These are phyloP conservation scores for Galeopsis tetrahit DNA, from an alignment of 257 asterid species.

Conservation along the genomic window DNA sequence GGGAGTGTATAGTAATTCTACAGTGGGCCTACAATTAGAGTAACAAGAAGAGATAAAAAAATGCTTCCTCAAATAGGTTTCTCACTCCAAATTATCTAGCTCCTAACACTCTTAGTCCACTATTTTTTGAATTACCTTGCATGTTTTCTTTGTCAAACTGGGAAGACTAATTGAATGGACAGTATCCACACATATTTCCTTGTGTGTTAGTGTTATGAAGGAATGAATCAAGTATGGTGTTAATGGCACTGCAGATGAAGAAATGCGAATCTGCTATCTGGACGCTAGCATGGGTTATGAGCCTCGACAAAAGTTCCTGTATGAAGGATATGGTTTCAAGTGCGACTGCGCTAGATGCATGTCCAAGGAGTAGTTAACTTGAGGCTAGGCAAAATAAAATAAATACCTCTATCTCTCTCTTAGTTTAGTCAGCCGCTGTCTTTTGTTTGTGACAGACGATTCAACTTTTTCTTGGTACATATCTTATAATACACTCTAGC, in stretches of 20 bases:
- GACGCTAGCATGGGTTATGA: conserved; percentile 83
- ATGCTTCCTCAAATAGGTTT: neutral
- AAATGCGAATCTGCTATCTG: conserved; percentile 78
- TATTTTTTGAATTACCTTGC: neutral
- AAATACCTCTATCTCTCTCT: neutral
- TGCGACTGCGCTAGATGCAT: conserved; percentile 80
- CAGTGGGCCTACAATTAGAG: conserved; percentile 8
- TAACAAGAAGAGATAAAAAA: neutral
- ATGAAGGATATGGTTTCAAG: conserved; percentile 72
- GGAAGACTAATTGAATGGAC: neutral
- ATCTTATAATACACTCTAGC: neutral
- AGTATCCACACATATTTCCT: neutral
- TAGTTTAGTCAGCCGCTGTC: conserved; percentile 23
- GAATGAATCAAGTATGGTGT: neutral
- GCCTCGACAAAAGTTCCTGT: conserved; percentile 65
- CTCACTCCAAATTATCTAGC: neutral
- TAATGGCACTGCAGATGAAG: conserved; percentile 65
- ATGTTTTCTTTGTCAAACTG: neutral
- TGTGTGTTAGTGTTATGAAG: conserved; percentile 11
- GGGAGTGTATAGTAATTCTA: neutral
- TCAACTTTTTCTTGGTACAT: too few species aligned
- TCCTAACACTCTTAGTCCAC: neutral
- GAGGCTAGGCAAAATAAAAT: neutral
- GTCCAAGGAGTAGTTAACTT: conserved; percentile 59
- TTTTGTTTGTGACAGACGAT: too few species aligned